These are phyloP conservation scores for Zostera marina DNA, from an alignment of 116 monocot species.

Conservation along the genomic window DNA sequence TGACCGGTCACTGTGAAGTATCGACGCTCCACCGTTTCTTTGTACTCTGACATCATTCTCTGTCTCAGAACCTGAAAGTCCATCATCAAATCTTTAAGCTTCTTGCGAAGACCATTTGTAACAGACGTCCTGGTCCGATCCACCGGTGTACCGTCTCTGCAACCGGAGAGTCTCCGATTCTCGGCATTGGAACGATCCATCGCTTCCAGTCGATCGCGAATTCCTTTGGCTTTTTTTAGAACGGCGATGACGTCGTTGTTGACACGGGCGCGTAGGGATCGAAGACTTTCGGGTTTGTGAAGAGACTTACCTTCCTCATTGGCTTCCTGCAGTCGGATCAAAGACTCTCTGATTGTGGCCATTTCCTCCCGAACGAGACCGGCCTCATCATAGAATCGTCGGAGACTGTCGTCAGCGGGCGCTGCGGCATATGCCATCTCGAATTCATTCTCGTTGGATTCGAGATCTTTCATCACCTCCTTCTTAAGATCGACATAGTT, in stretches of 20 bases:
- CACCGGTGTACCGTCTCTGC: conserved; percentile 45
- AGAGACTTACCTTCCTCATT: conserved; percentile 59
- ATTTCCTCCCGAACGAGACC: conserved; percentile 50
- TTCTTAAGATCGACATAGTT: conserved; percentile 71
- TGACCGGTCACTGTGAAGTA: conserved; percentile 64
- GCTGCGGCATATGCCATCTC: conserved; percentile 15
- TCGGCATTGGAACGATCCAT: conserved; percentile 53
- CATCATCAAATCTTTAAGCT: conserved; percentile 79
- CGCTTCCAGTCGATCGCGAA: conserved; percentile 46
- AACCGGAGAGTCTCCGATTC: conserved; percentile 50
- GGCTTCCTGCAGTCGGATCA: conserved; percentile 41
- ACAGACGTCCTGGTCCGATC: conserved; percentile 63
- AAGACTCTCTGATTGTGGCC: conserved; percentile 46
- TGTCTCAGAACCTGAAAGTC: conserved; percentile 69
- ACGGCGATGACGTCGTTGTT: conserved; percentile 48
- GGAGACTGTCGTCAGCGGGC: conserved; percentile 25
- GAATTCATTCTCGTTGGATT: conserved; percentile 7
- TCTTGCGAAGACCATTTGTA: conserved; percentile 70
- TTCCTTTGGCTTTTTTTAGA: conserved; percentile 38
- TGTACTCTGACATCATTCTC: conserved; percentile 86
- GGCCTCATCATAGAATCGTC: conserved; percentile 67
- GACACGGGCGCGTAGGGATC: conserved; percentile 40
- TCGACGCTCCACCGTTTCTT: conserved; percentile 67
- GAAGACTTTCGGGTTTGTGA: conserved; percentile 49
- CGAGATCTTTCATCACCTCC: conserved; percentile 39